phyloP scores from a whole-genome alignment of 2,329 filamentous ascomycete species.

The Curvularia lunata region DNA sequence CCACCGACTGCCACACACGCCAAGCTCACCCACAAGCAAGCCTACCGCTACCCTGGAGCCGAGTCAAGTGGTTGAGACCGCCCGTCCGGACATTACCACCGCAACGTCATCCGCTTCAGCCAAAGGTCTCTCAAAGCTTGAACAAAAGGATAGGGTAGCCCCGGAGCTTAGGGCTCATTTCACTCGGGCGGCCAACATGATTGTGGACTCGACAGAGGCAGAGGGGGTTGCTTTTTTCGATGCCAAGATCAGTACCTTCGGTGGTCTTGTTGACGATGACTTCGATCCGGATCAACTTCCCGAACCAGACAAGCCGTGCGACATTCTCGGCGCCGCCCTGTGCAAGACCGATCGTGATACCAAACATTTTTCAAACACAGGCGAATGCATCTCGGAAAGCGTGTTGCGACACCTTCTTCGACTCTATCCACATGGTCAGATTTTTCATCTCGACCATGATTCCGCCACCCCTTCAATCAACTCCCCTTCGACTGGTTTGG shows the following conservation, averaged over 20 bases:
- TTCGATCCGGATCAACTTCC: conserved; percentile 38
- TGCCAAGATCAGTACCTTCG: conserved; percentile 48
- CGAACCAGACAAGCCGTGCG: conserved; percentile 44
- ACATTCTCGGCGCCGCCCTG: conserved; percentile 37
- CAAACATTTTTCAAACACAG: conserved; percentile 16
- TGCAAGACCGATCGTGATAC: conserved; percentile 25
- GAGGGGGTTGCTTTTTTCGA: conserved; percentile 50
- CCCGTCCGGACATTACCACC: conserved; percentile 24
- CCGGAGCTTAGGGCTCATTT: conserved; percentile 46
- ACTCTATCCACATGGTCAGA: conserved; percentile 46
- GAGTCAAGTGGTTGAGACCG: conserved; percentile 27
- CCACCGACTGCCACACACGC: conserved; percentile 25
- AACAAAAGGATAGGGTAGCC: conserved; percentile 31
- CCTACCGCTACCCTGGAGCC: conserved; percentile 28
- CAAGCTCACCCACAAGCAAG: conserved; percentile 33
- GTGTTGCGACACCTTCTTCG: conserved; percentile 44
- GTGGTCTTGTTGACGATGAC: conserved; percentile 47
- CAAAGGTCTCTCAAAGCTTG: conserved; percentile 21
- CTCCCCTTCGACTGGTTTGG: conserved; percentile 22
- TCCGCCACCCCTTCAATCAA: conserved; percentile 20
- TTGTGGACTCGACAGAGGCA: conserved; percentile 47
- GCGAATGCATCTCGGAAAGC: conserved; percentile 40
- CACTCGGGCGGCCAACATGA: conserved; percentile 47
- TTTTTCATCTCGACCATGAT: conserved; percentile 49
- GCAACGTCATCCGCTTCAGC: conserved; percentile 35